Conservation (phyloP, 805 yeast species). For the Starmera dryadoides region DNA sequence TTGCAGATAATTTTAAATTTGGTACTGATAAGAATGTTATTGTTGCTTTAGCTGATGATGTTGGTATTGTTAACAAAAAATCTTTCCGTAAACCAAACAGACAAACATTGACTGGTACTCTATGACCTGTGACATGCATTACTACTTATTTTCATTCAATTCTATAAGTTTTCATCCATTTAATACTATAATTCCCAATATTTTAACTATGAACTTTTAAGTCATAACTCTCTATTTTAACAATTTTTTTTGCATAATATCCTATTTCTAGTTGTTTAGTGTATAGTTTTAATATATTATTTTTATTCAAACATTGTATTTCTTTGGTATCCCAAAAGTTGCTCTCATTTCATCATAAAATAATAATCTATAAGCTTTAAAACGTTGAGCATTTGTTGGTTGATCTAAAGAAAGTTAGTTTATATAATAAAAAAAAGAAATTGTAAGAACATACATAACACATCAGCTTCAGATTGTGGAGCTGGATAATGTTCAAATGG, state of each 20-base stretch:
- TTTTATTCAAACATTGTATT: constrained; percentile 6
- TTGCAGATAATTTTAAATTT: constrained; percentile 73
- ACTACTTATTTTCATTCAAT: too few species aligned
- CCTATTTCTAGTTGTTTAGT: not conserved
- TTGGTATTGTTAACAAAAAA: constrained; percentile 56
- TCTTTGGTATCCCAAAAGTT: constrained; percentile 38
- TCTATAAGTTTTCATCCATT: too few species aligned
- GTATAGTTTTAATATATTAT: not conserved
- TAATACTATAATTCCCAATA: too few species aligned
- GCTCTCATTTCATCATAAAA: constrained; percentile 56
- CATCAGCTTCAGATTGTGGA: constrained; percentile 10
- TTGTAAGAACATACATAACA: constrained; percentile 7
- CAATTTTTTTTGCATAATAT: too few species aligned
- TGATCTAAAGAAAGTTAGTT: constrained; percentile 12
- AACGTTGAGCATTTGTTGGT: constrained; percentile 49
- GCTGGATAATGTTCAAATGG: constrained; percentile 30
- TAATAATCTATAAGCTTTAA: constrained; percentile 52
- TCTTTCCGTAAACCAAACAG: constrained; percentile 53
- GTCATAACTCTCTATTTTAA: too few species aligned
- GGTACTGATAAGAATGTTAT: constrained; percentile 67
- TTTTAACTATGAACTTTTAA: too few species aligned
- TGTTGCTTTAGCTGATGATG: constrained; percentile 70
- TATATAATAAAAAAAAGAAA: constrained; percentile 1
- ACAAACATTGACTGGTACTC: constrained; percentile 24
- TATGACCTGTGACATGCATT: too few species aligned